Base-by-base conservation (phyloP, 352 stramenopile genomes). In the Pythium periplocum region DNA sequence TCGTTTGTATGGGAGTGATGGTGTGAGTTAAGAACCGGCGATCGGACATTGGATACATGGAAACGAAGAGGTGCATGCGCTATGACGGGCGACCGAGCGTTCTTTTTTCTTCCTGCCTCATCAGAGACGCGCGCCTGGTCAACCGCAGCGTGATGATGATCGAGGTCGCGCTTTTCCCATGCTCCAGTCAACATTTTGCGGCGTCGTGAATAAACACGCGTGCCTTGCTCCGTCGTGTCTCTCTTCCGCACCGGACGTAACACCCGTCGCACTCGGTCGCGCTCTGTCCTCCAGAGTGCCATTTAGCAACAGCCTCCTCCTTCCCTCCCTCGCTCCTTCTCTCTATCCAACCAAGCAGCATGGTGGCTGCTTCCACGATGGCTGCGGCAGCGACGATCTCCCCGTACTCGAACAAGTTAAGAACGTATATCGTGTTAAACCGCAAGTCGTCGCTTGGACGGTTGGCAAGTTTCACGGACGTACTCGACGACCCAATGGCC, bases 371-470 rank as follows among this genome's bases (percentile, higher is more conserved):
- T 12, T 47, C 58, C 2, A 42, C 41, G 8, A 36, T 45, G 30
- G 35, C 32, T 6, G 48, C 17, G 39, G 48, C 32, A 10, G 9
- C 39, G 35, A 52, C 36, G 38, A 41, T 54, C 17, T 68, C 61
- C 32, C 56, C 56, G 6, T 45, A 38, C 0, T 53, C 54, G 45
- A 51, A 64, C 48, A 58, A 64, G 57, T 55, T 69, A 51, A 36
- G 57, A 55, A 64, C 55, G 44, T 69, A 57, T 43, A 35, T 69
- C 26, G 62, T 69, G 33, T 54, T 68, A 48, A 68, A 45, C 37
- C 41, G 55, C 51, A 68, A 68, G 48, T 59, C 55, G 30, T 62
- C 60, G 12, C 60, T 54, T 30, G 51, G 45, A 31, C 61, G 61
- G n/a, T 43, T 68, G 39, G 40, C 55, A 38, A 68, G 61, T 40